These are phyloP conservation scores for Pulicaria dysenterica DNA, from an alignment of 129 eudicot species.

Conservation along the genomic window DNA sequence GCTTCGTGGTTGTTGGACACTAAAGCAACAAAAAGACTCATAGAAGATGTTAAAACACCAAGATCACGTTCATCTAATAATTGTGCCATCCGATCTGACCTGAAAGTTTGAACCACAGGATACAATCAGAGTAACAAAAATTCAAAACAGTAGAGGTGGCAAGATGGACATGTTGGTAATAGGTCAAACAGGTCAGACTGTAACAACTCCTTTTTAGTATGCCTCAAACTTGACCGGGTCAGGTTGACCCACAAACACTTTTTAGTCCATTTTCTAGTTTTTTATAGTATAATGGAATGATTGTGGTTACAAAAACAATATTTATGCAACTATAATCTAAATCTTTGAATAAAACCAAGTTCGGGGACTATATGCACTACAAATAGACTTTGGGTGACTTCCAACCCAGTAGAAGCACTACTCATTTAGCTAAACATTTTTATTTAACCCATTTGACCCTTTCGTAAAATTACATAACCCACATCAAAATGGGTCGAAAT, in stretches of 20 bases:
- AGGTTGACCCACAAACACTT: background rate
- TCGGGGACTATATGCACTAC: background rate
- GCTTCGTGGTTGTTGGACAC: slow-evolving; percentile 91
- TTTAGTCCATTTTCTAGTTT: background rate
- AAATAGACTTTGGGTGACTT: background rate
- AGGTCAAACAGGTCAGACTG: slow-evolving; percentile 6
- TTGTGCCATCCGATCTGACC: slow-evolving; percentile 99
- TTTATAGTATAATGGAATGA: background rate
- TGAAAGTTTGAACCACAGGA: slow-evolving; percentile 30
- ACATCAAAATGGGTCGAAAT: background rate
- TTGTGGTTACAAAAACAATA: background rate
- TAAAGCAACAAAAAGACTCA: slow-evolving; percentile 97
- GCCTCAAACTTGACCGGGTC: background rate
- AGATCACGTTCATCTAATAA: slow-evolving; percentile 95
- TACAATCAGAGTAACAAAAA: slow-evolving; percentile 19
- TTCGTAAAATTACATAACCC: background rate
- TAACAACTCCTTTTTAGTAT: background rate
- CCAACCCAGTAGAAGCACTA: background rate
- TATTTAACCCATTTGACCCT: background rate
- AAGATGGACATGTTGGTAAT: background rate
- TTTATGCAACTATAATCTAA: background rate
- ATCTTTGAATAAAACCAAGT: background rate
- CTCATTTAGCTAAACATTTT: background rate
- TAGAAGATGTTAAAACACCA: slow-evolving; percentile 94
- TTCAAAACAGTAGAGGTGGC: background rate